A percentile compares a stretch with the other conserved stretches of the same genome.
These are phyloP conservation scores for Begonia loranthoides DNA, from an alignment of 306 rosid species.

Conservation along the genomic window DNA sequence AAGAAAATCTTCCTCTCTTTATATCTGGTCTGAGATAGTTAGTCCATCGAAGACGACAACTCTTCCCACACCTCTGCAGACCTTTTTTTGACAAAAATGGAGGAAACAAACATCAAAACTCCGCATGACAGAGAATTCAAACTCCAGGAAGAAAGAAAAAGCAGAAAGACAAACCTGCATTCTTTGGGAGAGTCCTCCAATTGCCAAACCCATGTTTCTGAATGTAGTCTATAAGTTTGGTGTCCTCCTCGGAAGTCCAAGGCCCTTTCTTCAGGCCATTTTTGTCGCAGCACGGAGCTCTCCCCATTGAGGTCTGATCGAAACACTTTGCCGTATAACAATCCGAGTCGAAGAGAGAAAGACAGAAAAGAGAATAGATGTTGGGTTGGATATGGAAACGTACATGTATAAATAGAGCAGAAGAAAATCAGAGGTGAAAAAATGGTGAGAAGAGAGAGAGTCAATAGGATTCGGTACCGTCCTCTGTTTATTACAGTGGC, in stretches of 20 bases:
- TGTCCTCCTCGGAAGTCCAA: conserved; percentile 88
- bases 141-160: not conserved
- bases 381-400: conserved; percentile 30
- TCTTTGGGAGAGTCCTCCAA: conserved; percentile 94
- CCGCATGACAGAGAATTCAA: not conserved
- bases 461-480: not conserved
- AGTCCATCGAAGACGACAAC: conserved; percentile 95
- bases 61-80: conserved; percentile 90
- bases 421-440: not conserved
- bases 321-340: not conserved
- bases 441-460: no score
- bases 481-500: not conserved
- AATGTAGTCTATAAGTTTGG: conserved; percentile 61
- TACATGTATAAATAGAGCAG: not conserved
- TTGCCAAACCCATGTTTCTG: conserved; percentile 83
- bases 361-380: conserved; percentile 2
- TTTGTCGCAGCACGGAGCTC: conserved; percentile 92
- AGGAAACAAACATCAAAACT: not conserved
- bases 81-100: conserved; percentile 19
- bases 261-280: conserved; percentile 94
- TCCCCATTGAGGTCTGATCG: conserved; percentile 42
- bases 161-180: conserved; percentile 53
- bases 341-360: not conserved
- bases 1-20: conserved; percentile 80
- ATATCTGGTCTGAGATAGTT: conserved; percentile 94